These are phyloP conservation scores for Mortierella sp. DNA, from an alignment of 371 early-diverging fungal genomes.

Conservation along the genomic window DNA sequence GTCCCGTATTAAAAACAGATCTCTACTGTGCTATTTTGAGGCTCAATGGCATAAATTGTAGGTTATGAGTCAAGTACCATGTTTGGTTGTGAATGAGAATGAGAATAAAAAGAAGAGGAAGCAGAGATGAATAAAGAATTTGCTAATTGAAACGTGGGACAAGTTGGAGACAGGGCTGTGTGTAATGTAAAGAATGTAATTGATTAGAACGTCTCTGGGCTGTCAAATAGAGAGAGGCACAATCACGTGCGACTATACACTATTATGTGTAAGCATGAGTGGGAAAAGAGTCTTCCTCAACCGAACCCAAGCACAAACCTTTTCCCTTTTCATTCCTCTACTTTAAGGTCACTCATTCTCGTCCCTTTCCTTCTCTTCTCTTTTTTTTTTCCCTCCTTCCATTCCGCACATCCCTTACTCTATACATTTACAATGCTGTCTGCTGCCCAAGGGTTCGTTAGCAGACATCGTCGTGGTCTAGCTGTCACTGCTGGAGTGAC, in stretches of 20 bases:
- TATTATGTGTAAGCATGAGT: too few species aligned
- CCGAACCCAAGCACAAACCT: too few species aligned
- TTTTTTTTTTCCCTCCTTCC: not conserved
- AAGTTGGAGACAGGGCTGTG: too few species aligned
- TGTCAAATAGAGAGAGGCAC: too few species aligned
- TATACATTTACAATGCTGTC: slow-evolving; percentile 51
- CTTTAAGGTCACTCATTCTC: not conserved
- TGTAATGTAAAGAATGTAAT: too few species aligned
- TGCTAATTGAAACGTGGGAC: not conserved
- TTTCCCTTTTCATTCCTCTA: too few species aligned
- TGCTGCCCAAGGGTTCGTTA: slow-evolving; percentile 56
- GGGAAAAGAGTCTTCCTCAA: too few species aligned
- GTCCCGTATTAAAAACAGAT: not conserved
- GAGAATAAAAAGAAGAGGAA: not conserved
- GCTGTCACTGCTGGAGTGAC: slow-evolving; percentile 76
- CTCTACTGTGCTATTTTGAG: not conserved
- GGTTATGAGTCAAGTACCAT: slow-evolving; percentile 6
- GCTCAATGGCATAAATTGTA: not conserved
- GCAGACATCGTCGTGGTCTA: slow-evolving; percentile 72
- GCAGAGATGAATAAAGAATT: not conserved
- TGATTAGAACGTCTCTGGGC: too few species aligned
- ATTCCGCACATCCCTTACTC: not conserved
- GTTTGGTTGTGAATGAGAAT: not conserved
- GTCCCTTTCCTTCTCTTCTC: too few species aligned
- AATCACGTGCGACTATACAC: too few species aligned